A percentile compares a stretch with the other conserved stretches of the same genome.
Evolutionary conservation across 768 basidiomycete species (phyloP).

Genomic region (Russula olivacea): DNA sequence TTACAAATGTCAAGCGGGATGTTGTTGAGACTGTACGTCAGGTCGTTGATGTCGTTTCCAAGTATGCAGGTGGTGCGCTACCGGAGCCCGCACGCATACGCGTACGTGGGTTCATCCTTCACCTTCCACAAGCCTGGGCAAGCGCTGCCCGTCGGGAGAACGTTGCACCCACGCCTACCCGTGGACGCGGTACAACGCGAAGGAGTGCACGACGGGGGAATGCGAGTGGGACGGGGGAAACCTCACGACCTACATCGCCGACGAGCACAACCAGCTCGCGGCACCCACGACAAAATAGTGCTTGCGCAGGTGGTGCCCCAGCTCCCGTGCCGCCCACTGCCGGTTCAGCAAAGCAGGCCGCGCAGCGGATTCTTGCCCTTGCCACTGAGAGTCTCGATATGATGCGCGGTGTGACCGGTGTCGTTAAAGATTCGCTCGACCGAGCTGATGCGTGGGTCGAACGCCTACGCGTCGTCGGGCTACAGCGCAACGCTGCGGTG

Average conservation of each 20-base stretch:
- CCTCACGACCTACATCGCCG: slow-evolving; percentile 32
- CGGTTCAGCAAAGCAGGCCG: slow-evolving; percentile 61
- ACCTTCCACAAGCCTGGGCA: slow-evolving; percentile 80
- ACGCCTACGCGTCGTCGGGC: slow-evolving; percentile 67
- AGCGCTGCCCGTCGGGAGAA: slow-evolving; percentile 33
- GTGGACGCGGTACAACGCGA: slow-evolving; percentile 23
- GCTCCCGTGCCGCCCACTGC: slow-evolving; percentile 35
- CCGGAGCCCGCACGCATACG: slow-evolving; percentile 75
- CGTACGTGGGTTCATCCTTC: slow-evolving; percentile 71
- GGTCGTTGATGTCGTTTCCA: slow-evolving; percentile 81
- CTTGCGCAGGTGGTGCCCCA: slow-evolving; percentile 25
- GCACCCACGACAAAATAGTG: slow-evolving; percentile 28
- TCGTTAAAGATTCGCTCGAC: slow-evolving; percentile 83
- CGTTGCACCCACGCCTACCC: slow-evolving; percentile 25
- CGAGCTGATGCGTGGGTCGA: slow-evolving; percentile 90
- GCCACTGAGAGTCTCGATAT: slow-evolving; percentile 91
- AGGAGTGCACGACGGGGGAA: slow-evolving; percentile 20
- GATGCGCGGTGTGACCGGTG: slow-evolving; percentile 82
- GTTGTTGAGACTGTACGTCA: slow-evolving; percentile 86
- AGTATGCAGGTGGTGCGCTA: slow-evolving; percentile 79
- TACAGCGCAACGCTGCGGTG: slow-evolving; percentile 46
- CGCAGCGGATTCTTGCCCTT: slow-evolving; percentile 74
- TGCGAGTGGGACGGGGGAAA: slow-evolving; percentile 22
- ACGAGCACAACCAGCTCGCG: slow-evolving; percentile 18
- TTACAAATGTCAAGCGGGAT: slow-evolving; percentile 69